phyloP scores from a whole-genome alignment of 192 early-diverging fungal genomes.

The Kappamyces sp. region DNA sequence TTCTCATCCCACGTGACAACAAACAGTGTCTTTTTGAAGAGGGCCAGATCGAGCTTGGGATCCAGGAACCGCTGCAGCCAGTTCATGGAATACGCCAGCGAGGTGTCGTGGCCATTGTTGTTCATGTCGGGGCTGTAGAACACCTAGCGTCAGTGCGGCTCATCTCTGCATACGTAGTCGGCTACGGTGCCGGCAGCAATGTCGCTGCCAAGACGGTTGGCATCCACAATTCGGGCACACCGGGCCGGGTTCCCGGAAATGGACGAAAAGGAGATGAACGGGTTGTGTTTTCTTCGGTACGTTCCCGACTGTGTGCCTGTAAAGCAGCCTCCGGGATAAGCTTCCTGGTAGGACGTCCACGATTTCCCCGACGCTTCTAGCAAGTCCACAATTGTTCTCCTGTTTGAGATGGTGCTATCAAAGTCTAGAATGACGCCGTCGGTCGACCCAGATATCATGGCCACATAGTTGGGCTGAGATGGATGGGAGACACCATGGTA shows the following conservation, averaged over 20 bases:
- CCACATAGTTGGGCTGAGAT: constrained; percentile 57
- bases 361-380: constrained; percentile 49
- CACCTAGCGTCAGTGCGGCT: not conserved
- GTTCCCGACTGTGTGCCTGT: constrained; percentile 18
- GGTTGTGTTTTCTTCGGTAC: constrained; percentile 27
- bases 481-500: constrained; percentile 45
- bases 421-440: constrained; percentile 34
- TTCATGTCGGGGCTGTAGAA: constrained; percentile 59
- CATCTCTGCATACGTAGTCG: constrained; percentile 28
- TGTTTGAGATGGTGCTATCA: not conserved
- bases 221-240: constrained; percentile 46
- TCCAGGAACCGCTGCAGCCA: constrained; percentile 49
- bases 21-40: constrained; percentile 38
- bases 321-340: constrained; percentile 48
- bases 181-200: constrained; percentile 33
- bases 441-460: constrained; percentile 39
- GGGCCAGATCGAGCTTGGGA: constrained; percentile 36
- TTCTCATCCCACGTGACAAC: constrained; percentile 37
- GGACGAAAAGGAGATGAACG: constrained; percentile 25
- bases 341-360: constrained; percentile 63
- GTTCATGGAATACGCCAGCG: constrained; percentile 34
- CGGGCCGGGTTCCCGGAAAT: constrained; percentile 29
- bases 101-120: constrained; percentile 45
- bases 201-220: constrained; percentile 40
- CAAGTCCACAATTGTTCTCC: constrained; percentile 37